Evolutionary conservation across 108 stramenopile species (phyloP), one percentile per base, ranked within the genome.

Genomic region (Fistulifera solaris): DNA sequence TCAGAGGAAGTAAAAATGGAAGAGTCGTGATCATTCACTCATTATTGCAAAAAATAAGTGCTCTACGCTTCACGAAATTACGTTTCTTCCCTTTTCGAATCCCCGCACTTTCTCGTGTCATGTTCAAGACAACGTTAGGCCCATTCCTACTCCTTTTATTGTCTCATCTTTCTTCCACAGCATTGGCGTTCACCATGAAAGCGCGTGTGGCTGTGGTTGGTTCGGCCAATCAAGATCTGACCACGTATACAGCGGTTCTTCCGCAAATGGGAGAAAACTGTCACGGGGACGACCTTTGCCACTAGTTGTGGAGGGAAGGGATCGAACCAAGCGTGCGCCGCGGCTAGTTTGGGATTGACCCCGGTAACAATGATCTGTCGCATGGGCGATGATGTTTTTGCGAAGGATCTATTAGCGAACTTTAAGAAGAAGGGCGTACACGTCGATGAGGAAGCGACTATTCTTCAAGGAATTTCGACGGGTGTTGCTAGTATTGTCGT

Each of bases 291-390:
- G 11, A 63, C 73, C 42, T 96, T 93, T 57, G 62, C 67, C 7
- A 77, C 71, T 12, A 59, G 72, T 24, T 70, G 77, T 56, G 95
- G 95, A 18, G 95, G 95, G 16, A 96, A 96, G 57, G 95, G 95
- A 21, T 85, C 84, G 22, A 96, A 96, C 61, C 89, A 96, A 70
- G 92, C 89, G 4, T 82, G 92, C 1, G 87, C 87, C 16, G 92
- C 95, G 0, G 72, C 89, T 12, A 65, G 65, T 18, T 61, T 92
- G 17, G 81, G 71, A 22, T 19, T 75, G 26, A 59, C 47, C 24
- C 80, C 77, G 0, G 83, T 86, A 0, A 56, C 72, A 42, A 86
- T 96, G 81, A 72, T 93, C 25, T 76, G 81, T 52, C 66, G 77
- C 27, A 88, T 94, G 11, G 89, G 89, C 0, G 44, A 63, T 8